Evolutionary conservation across 2,329 filamentous ascomycete species (phyloP), one percentile per base, ranked within the genome.

Genomic region (Clonostachys byssicola): DNA sequence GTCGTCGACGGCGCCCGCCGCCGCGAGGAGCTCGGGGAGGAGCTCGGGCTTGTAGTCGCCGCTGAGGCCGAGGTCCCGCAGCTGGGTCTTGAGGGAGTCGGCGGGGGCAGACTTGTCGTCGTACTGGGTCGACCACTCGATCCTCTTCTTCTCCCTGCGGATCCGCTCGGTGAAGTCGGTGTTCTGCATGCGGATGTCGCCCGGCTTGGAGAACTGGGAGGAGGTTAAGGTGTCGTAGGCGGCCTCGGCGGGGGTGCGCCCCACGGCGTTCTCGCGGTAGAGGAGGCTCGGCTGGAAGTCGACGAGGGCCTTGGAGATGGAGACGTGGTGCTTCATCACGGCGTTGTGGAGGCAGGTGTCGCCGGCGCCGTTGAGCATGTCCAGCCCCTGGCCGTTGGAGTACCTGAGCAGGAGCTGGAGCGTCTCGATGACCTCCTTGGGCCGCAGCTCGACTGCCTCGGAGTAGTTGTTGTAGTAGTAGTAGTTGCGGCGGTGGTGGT

Each of bases 181-280:
- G 38, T 42, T 41, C 41, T 20, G n/a, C 40, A 9, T 7, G 40
- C n/a, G 12, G 10, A 16, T 20, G 8, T 14, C 8, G 7, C 39
- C 44, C 2, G 59, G 61, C 16, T 53, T 52, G 34, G 49, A 43
- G n/a, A 74, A 63, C 40, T 64, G 63, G 8, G 60, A 56, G 8
- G 66, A 63, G 3, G 78, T 66, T 50, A 75, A 74, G 2, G 64
- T 62, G 45, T 87, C 83, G 44, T 79, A 70, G 0, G 84, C 81
- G 43, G 88, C 66, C 55, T 94, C 88, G 30, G 77, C 73, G 0
- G 89, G 85, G 0, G 88, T 94, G 14, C 80, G 76, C 2, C 89
- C 89, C 0, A 87, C 87, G 0, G 87, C 81, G 54, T 92, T 92
- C 61, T 94, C 89, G 18, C 83, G 78, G 54, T 80, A 75, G 1